Percentiles rank a stretch among this genome's conserved stretches.
phyloP scores from a whole-genome alignment of 768 basidiomycete species.

The Dacryopinax spathularia region DNA sequence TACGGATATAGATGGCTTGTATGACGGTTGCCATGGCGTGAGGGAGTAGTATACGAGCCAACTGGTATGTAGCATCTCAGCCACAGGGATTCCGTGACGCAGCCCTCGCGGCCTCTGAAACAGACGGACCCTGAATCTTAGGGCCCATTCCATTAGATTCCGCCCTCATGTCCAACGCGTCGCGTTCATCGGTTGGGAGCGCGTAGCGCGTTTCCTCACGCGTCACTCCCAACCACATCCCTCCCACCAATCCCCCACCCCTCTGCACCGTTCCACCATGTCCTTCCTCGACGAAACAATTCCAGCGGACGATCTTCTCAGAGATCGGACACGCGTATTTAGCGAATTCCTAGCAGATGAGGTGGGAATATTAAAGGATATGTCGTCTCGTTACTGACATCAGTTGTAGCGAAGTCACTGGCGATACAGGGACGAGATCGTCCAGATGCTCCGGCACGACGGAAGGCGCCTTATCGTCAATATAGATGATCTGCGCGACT shows the following conservation, averaged over 20 bases:
- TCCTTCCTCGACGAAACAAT: slow-evolving; percentile 40
- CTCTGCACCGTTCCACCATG: slow-evolving; percentile 17
- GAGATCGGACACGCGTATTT: slow-evolving; percentile 63
- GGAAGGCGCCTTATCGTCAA: slow-evolving; percentile 86
- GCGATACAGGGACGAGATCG: slow-evolving; percentile 64
- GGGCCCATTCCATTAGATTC: too few relatives aligned
- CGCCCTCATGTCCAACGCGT: too few relatives aligned
- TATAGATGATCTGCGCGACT: slow-evolving; percentile 88
- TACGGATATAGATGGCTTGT: background rate
- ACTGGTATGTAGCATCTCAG: too few relatives aligned
- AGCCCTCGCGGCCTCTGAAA: too few relatives aligned
- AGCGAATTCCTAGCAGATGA: slow-evolving; percentile 62
- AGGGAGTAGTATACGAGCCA: too few relatives aligned
- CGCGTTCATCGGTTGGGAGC: too few relatives aligned
- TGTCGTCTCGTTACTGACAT: background rate
- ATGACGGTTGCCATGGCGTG: background rate
- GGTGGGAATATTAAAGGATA: slow-evolving; percentile 30
- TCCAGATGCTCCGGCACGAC: slow-evolving; percentile 65
- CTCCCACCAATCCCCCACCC: background rate
- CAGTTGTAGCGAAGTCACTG: background rate
- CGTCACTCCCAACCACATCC: background rate
- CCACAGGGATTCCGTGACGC: too few relatives aligned
- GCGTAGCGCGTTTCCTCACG: background rate
- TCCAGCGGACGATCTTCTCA: slow-evolving; percentile 46
- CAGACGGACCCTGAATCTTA: too few relatives aligned